Base-by-base conservation (phyloP, 1,284 basidiomycete genomes). In the Coniferiporia weirii region DNA sequence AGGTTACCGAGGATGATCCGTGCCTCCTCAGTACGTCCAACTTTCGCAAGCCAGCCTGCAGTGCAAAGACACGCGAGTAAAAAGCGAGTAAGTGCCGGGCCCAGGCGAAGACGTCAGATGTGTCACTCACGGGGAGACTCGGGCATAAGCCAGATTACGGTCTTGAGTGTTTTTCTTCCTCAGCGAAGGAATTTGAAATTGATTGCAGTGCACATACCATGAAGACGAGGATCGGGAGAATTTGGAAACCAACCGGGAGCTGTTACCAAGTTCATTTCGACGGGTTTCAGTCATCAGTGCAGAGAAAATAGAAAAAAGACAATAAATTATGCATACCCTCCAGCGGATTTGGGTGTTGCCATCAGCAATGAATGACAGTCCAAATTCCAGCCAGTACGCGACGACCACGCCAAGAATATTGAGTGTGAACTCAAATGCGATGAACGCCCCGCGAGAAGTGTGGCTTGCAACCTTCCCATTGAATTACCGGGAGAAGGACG, bases 331-430 rank as follows among this genome's bases (percentile, higher is more conserved):
- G 60, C 65, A 54, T 64, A 76, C 75, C 67, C 76, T 66, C 76
- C 75, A 78, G n/a, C 75, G 72, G 32, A 77, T 66, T 57, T 73
- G 69, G 13, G 71, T 71, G 27, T 65, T 67, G 27, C 79, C 79
- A 61, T 79, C 76, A 19, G 74, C 76, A 35, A 79, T 67, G 61
- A 78, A 81, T 13, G 76, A 73, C 1, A 80, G 71, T 2, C 75
- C 78, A 64, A 80, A 82, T 63, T 79, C 76, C 7, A 81, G 70
- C 79, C 79, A 82, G 62, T 81, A 81, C 6, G 79, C 79, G 47
- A 80, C 72, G 22, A 79, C 79, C 34, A 82, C 79, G 38, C 79
- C 80, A 51, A 80, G 76, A 59, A 80, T 80, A 61, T 81, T 81
- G 38, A 73, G 67, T 36, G 72, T 74, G 51, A 72, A 73, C 57